These are phyloP conservation scores for Schizonepeta tenuifolia DNA, from an alignment of 257 asterid genomes.

Conservation along the genomic window DNA sequence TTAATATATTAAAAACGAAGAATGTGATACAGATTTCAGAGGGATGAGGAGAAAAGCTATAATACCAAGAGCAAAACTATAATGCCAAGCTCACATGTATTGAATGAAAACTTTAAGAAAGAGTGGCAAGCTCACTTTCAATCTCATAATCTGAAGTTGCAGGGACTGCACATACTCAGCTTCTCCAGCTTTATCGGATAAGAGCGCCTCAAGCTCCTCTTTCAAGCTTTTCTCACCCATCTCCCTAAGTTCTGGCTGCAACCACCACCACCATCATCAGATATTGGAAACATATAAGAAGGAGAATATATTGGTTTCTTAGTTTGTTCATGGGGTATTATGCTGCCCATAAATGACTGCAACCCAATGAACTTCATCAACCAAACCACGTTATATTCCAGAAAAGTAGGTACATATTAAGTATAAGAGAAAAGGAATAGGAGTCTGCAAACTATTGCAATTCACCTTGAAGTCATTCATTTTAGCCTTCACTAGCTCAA, in stretches of 20 bases:
- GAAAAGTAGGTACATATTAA: background rate
- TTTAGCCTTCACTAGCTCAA: conserved; percentile 58
- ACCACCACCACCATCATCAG: background rate
- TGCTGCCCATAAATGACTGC: conserved; percentile 14
- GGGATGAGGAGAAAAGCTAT: conserved; percentile 15
- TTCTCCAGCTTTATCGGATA: conserved; percentile 75
- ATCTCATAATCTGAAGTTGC: conserved; percentile 65
- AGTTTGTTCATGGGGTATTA: conserved; percentile 10
- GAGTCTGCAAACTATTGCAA: conserved; percentile 9
- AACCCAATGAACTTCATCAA: conserved; percentile 10
- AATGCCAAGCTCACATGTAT: background rate
- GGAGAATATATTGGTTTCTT: background rate
- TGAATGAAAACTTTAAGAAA: conserved; percentile 21
- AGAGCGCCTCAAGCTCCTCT: conserved; percentile 73
- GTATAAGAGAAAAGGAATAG: conserved; percentile 19
- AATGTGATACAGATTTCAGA: background rate
- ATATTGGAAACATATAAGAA: conserved; percentile 8
- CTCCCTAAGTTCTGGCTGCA: conserved; percentile 68
- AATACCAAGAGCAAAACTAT: background rate
- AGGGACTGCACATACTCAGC: conserved; percentile 71
- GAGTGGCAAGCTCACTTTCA: conserved; percentile 56
- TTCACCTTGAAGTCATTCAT: conserved; percentile 61
- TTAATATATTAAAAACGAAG: background rate
- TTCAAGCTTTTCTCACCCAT: conserved; percentile 62
- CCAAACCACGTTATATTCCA: conserved; percentile 24